phyloP scores from a whole-genome alignment of 2,329 filamentous ascomycete species.

The Knufia fluminis region DNA sequence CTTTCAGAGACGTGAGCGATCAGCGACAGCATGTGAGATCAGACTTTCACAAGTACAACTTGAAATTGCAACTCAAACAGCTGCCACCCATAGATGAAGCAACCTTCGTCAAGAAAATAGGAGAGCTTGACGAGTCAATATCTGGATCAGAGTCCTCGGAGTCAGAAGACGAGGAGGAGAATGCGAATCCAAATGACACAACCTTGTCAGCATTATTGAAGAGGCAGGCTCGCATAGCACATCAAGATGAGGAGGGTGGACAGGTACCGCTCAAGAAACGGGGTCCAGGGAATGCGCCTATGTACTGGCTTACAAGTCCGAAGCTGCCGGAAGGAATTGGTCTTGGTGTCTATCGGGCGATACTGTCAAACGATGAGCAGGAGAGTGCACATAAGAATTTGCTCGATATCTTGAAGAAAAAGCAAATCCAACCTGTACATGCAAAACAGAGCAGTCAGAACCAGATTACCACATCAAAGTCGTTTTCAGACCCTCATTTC shows the following conservation, averaged over 20 bases:
- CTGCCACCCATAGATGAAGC: slow-evolving; percentile 61
- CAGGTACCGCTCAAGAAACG: slow-evolving; percentile 39
- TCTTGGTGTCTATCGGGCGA: slow-evolving; percentile 74
- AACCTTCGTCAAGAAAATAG: slow-evolving; percentile 81
- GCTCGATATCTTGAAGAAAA: slow-evolving; percentile 60
- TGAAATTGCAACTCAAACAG: slow-evolving; percentile 81
- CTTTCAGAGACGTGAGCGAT: slow-evolving; percentile 64
- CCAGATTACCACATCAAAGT: slow-evolving; percentile 46
- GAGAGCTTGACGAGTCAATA: slow-evolving; percentile 83
- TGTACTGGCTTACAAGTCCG: slow-evolving; percentile 79
- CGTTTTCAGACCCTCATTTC: slow-evolving; percentile 63
- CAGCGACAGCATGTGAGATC: slow-evolving; percentile 81
- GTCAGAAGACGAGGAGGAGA: slow-evolving; percentile 51
- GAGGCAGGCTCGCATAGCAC: slow-evolving; percentile 67
- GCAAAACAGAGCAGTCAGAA: slow-evolving; percentile 37
- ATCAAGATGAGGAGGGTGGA: slow-evolving; percentile 40
- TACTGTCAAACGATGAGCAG: slow-evolving; percentile 66
- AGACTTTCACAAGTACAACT: slow-evolving; percentile 86
- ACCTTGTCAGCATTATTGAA: slow-evolving; percentile 69
- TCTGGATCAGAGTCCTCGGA: slow-evolving; percentile 64
- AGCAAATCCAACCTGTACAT: slow-evolving; percentile 61
- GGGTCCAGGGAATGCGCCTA: slow-evolving; percentile 57
- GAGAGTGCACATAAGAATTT: slow-evolving; percentile 51
- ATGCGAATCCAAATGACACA: slow-evolving; percentile 50
- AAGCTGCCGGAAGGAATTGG: slow-evolving; percentile 67